phyloP scores from a whole-genome alignment of 495 filamentous ascomycete genomes.

The Hypomontagnella submonticulosa region DNA sequence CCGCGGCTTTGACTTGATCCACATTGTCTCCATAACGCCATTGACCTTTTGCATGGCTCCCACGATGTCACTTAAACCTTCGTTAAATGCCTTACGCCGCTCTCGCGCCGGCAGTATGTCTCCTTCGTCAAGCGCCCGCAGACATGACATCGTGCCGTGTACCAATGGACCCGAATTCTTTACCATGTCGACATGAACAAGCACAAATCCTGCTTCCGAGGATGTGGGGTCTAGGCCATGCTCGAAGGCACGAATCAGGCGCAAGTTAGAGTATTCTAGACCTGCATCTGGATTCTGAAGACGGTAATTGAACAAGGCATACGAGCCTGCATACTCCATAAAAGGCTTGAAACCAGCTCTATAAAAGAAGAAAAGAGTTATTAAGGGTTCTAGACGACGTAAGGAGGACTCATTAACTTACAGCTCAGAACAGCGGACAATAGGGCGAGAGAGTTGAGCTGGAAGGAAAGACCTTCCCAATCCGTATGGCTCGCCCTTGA shows the following conservation, averaged over 20 bases:
- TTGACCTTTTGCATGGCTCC: slow-evolving; percentile 76
- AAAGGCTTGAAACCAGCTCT: slow-evolving; percentile 82
- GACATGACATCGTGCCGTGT: slow-evolving; percentile 69
- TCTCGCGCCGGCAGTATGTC: slow-evolving; percentile 1
- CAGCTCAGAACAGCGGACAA: slow-evolving; percentile 81
- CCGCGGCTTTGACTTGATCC: slow-evolving; percentile 79
- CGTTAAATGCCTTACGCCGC: slow-evolving; percentile 68
- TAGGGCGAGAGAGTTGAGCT: slow-evolving; percentile 73
- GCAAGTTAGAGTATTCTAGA: slow-evolving; percentile 79
- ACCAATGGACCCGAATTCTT: slow-evolving; percentile 78
- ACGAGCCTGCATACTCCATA: slow-evolving; percentile 94
- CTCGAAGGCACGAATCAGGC: slow-evolving; percentile 89
- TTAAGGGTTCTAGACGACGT: slow-evolving; percentile 12
- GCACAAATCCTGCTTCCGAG: slow-evolving; percentile 92
- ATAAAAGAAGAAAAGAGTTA: slow-evolving; percentile 12
- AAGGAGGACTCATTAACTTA: slow-evolving; percentile 56
- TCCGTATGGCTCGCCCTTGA: slow-evolving; percentile 76
- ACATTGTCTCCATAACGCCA: slow-evolving; percentile 86
- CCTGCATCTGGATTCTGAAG: slow-evolving; percentile 72
- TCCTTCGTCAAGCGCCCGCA: slow-evolving; percentile 66
- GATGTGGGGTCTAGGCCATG: slow-evolving; percentile 82
- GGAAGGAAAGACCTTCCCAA: slow-evolving; percentile 78
- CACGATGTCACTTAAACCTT: slow-evolving; percentile 70
- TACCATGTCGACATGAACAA: slow-evolving; percentile 87
- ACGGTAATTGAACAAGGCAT: slow-evolving; percentile 90